These are phyloP conservation scores for Albatrellus sp. DNA, from an alignment of 1,284 basidiomycete species.

Conservation along the genomic window DNA sequence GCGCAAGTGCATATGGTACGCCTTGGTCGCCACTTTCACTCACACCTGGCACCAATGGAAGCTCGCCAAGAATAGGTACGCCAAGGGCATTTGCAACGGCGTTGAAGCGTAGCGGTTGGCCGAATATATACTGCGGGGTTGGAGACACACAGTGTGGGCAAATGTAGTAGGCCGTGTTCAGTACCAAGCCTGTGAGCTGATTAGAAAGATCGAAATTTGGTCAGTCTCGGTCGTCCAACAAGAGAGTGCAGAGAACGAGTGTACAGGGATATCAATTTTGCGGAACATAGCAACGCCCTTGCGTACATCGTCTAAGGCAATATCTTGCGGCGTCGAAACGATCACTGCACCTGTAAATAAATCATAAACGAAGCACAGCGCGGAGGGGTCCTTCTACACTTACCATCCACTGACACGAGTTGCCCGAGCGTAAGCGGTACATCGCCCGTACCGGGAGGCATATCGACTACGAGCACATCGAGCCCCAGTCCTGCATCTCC, in stretches of 20 bases:
- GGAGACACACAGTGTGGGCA: slow-evolving; percentile 56
- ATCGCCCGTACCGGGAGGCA: slow-evolving; percentile 97
- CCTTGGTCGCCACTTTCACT: slow-evolving; percentile 72
- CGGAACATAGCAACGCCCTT: slow-evolving; percentile 92
- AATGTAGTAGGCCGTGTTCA: slow-evolving; percentile 89
- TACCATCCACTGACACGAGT: slow-evolving; percentile 79
- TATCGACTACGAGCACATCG: slow-evolving; percentile 88
- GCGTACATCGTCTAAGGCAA: slow-evolving; percentile 84
- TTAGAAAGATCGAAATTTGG: neutral
- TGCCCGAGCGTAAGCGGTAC: slow-evolving; percentile 90
- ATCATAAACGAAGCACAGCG: too few species aligned
- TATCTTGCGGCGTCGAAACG: slow-evolving; percentile 93
- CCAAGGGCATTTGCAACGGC: slow-evolving; percentile 48
- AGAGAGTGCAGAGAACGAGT: slow-evolving; percentile 13
- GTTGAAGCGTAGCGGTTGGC: slow-evolving; percentile 56
- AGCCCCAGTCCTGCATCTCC: slow-evolving; percentile 33
- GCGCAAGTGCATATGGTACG: slow-evolving; percentile 37
- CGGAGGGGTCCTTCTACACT: slow-evolving; percentile 10
- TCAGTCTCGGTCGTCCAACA: neutral
- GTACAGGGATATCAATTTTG: slow-evolving; percentile 81
- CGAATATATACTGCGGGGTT: slow-evolving; percentile 70
- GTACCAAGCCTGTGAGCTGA: slow-evolving; percentile 79
- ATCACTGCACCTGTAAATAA: slow-evolving; percentile 64
- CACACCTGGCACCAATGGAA: slow-evolving; percentile 74
- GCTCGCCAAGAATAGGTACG: slow-evolving; percentile 67